Conservation (phyloP, 192 early-diverging fungal genomes). For the Chytriomyces sp. region DNA sequence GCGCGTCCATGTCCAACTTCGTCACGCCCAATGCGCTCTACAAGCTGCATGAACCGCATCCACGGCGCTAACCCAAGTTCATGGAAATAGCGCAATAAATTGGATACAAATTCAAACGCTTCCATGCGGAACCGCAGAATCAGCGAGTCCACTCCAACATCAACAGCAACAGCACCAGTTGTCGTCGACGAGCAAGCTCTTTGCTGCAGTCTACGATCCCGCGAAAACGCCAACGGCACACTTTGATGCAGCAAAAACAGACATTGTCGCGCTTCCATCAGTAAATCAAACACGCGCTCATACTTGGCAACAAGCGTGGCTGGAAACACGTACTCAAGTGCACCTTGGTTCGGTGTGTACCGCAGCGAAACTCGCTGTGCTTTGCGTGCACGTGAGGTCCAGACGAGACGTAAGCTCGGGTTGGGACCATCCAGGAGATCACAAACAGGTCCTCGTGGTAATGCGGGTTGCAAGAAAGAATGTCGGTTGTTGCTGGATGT, state of each 20-base stretch:
- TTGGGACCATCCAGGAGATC: neutral
- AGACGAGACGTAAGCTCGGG: conserved; percentile 5
- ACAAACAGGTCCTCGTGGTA: neutral
- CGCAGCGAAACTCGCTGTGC: neutral
- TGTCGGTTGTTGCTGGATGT: neutral
- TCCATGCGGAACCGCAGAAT: conserved; percentile 26
- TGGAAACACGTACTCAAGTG: neutral
- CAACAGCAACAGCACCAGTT: no score
- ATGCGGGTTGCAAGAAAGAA: neutral
- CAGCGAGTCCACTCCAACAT: neutral
- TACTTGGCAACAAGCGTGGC: neutral
- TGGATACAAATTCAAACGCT: conserved; percentile 22
- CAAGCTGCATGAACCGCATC: conserved; percentile 1
- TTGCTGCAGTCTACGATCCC: neutral
- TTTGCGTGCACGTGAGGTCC: neutral
- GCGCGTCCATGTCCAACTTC: neutral
- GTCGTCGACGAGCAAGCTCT: neutral
- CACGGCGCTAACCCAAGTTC: conserved; percentile 24
- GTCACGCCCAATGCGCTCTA: neutral
- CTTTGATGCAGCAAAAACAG: neutral
- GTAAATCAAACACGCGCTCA: conserved; percentile 8
- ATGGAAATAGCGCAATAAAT: conserved; percentile 22
- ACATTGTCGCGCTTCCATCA: conserved; percentile 1
- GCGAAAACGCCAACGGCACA: neutral
- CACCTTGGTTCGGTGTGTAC: neutral